A percentile compares a stretch with the other conserved stretches of the same genome.
Evolutionary conservation across 2,329 filamentous ascomycete species (phyloP).

Genomic region (Aspergillus sp.): DNA sequence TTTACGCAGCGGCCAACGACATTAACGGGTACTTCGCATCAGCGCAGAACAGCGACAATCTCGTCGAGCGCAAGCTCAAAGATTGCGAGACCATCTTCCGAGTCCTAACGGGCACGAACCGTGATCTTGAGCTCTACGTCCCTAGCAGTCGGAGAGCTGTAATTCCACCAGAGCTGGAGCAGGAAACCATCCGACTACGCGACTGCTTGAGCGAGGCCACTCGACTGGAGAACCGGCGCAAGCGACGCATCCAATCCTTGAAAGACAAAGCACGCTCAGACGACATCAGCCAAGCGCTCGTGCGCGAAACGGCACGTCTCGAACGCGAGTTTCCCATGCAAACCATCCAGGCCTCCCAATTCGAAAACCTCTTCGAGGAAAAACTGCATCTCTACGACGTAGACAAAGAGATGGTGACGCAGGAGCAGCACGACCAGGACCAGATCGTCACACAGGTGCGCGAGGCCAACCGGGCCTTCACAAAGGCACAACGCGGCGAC

Average conservation of each 20-base stretch:
- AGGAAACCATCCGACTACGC: slow-evolving; percentile 67
- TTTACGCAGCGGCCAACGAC: slow-evolving; percentile 67
- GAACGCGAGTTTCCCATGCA: slow-evolving; percentile 82
- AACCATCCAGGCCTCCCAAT: slow-evolving; percentile 76
- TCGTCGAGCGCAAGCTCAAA: slow-evolving; percentile 70
- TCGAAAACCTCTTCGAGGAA: slow-evolving; percentile 82
- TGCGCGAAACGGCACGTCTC: slow-evolving; percentile 72
- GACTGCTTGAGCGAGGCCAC: slow-evolving; percentile 76
- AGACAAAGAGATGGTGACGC: slow-evolving; percentile 62
- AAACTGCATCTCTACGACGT: slow-evolving; percentile 73
- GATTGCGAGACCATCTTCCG: slow-evolving; percentile 66
- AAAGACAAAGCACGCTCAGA: slow-evolving; percentile 74
- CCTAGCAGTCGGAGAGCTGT: slow-evolving; percentile 72
- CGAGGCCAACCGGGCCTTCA: slow-evolving; percentile 70
- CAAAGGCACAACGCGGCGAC: slow-evolving; percentile 61
- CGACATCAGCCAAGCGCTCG: slow-evolving; percentile 75
- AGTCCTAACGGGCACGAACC: slow-evolving; percentile 69
- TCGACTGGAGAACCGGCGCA: slow-evolving; percentile 70
- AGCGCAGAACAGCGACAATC: slow-evolving; percentile 56
- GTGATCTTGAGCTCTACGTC: slow-evolving; percentile 77
- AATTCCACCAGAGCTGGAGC: slow-evolving; percentile 72
- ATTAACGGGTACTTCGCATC: slow-evolving; percentile 80
- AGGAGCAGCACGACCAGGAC: slow-evolving; percentile 70
- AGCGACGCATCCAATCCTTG: slow-evolving; percentile 69
- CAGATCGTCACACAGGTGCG: slow-evolving; percentile 60